Evolutionary conservation across 345 rosid genomes (phyloP).

Genomic region (Balakata baccata): DNA sequence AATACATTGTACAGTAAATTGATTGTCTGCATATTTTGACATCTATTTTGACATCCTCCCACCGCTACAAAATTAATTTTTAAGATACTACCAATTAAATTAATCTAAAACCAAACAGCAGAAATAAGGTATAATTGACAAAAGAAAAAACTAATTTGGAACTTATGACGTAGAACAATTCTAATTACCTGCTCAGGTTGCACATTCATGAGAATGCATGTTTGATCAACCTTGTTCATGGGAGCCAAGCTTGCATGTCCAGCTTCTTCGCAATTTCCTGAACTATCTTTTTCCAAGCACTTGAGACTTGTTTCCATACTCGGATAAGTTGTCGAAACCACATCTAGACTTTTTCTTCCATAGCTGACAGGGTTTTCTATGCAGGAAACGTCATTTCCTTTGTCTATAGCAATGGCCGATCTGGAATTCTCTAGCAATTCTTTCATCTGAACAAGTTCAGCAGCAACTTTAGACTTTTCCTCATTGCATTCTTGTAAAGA

Average conservation of each 20-base stretch:
- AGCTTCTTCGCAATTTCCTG: conserved; percentile 28
- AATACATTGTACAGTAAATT: neutral
- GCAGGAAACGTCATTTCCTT: conserved; percentile 28
- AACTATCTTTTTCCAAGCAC: conserved; percentile 22
- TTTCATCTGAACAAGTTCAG: conserved; percentile 53
- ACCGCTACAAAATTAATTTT: neutral
- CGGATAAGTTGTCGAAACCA: conserved; percentile 20
- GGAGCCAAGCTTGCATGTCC: conserved; percentile 25
- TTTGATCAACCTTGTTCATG: conserved; percentile 22
- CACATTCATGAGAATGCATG: conserved; percentile 13
- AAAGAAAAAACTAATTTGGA: neutral
- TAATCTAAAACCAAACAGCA: conserved; percentile 12
- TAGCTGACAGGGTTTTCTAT: conserved; percentile 8
- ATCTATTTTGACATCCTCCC: neutral
- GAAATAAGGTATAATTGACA: neutral
- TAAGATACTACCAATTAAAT: neutral
- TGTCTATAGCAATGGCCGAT: conserved; percentile 22
- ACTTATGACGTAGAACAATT: conserved; percentile 3
- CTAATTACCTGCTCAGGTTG: conserved; percentile 44
- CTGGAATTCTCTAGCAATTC: conserved; percentile 40
- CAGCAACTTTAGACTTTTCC: conserved; percentile 54
- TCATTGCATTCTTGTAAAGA: conserved; percentile 53
- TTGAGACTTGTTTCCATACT: conserved; percentile 3
- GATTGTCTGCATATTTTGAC: neutral
- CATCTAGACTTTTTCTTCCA: conserved; percentile 7